phyloP scores from a whole-genome alignment of 257 asterid species.

The Orobanche coerulescens region DNA sequence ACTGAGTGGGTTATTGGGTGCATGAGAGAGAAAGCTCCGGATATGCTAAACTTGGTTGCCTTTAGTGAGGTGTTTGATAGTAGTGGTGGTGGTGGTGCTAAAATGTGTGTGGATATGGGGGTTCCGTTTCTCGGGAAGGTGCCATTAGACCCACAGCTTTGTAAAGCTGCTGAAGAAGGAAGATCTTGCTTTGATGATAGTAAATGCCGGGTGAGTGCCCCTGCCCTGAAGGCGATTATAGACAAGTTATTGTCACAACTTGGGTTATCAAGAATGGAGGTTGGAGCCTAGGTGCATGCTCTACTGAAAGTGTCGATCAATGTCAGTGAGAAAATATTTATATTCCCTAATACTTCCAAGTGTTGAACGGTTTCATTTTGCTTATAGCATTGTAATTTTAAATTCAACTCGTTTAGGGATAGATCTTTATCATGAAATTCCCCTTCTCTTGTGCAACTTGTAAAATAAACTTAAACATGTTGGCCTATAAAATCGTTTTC shows the following conservation, averaged over 20 bases:
- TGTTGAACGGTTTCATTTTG: too few species aligned
- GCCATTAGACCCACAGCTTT: constrained; percentile 78
- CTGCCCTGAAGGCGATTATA: constrained; percentile 53
- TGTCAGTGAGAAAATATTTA: too few species aligned
- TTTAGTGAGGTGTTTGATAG: constrained; percentile 69
- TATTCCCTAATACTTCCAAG: too few species aligned
- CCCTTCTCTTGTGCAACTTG: too few species aligned
- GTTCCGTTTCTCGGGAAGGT: constrained; percentile 84
- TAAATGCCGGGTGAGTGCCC: constrained; percentile 50
- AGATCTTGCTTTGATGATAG: constrained; percentile 65
- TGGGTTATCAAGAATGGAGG: constrained; percentile 27
- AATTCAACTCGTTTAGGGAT: too few species aligned
- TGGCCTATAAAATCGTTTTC: too few species aligned
- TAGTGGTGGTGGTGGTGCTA: constrained; percentile 81
- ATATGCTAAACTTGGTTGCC: constrained; percentile 48
- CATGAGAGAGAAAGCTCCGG: constrained; percentile 66
- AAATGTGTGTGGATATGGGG: constrained; percentile 76
- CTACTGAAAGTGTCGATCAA: background rate
- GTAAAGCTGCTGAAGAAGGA: constrained; percentile 95
- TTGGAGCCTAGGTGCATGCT: constrained; percentile 13
- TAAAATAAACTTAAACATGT: too few species aligned
- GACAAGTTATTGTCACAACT: constrained; percentile 43
- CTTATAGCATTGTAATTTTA: too few species aligned
- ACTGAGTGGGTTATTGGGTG: constrained; percentile 44
- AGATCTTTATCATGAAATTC: too few species aligned